phyloP scores from a whole-genome alignment of 2,329 filamentous ascomycete species.

The Alternaria viburni region DNA sequence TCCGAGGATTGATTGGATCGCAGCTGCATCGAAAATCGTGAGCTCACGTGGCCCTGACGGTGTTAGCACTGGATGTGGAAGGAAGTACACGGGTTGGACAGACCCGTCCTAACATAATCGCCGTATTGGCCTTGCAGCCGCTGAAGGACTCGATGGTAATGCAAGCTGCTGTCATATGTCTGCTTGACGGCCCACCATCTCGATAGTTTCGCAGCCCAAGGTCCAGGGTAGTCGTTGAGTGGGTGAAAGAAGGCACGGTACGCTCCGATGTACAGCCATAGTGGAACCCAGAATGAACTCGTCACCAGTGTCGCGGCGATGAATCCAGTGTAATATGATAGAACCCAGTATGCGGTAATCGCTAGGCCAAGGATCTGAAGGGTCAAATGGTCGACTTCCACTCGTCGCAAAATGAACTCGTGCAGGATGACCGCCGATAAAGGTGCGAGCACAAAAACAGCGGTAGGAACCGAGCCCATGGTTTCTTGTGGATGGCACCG shows the following conservation, averaged over 20 bases:
- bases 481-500: neutral
- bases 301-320: conserved; percentile 13
- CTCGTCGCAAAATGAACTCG: conserved; percentile 20
- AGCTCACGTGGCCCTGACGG: conserved; percentile 30
- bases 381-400: conserved; percentile 25
- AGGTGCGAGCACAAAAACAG: conserved; percentile 7
- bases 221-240: conserved; percentile 29
- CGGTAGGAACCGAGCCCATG: conserved; percentile 11
- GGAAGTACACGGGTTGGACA: neutral
- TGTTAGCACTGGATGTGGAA: conserved; percentile 4
- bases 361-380: conserved; percentile 16
- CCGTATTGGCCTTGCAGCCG: conserved; percentile 30
- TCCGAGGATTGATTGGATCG: conserved; percentile 28
- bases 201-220: conserved; percentile 27
- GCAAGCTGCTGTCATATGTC: conserved; percentile 16
- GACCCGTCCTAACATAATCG: conserved; percentile 35
- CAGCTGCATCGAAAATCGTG: conserved; percentile 30
- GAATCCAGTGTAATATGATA: conserved; percentile 13
- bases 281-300: conserved; percentile 22
- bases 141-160: conserved; percentile 26
- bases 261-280: conserved; percentile 25
- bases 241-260: conserved; percentile 36
- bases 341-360: conserved; percentile 14
- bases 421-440: conserved; percentile 21
- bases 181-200: conserved; percentile 33